A percentile compares a stretch with the other conserved stretches of the same genome.
Conservation (phyloP, 192 early-diverging fungal species). For the Obelidium mucronatum region DNA sequence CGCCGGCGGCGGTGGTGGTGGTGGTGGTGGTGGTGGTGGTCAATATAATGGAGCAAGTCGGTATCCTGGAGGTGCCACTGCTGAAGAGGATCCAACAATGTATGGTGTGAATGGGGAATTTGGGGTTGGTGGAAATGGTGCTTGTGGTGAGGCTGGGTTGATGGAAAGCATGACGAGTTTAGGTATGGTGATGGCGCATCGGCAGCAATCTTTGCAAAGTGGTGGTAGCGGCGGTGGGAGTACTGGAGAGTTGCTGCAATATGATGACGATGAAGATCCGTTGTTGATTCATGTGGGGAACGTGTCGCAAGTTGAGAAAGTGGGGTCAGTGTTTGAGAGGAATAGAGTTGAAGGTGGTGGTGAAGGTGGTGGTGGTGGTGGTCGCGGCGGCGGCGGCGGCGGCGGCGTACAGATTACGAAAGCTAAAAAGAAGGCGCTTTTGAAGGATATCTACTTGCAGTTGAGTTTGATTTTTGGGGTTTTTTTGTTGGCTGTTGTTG, state of each 20-base stretch:
- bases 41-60: no score
- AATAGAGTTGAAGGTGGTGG: neutral
- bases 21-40: neutral
- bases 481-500: conserved; percentile 24
- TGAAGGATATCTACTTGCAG: conserved; percentile 37
- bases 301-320: no score
- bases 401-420: neutral
- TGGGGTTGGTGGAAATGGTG: no score
- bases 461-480: conserved; percentile 28
- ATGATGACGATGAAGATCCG: neutral
- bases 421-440: neutral
- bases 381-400: neutral
- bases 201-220: neutral
- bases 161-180: neutral
- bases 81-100: no score
- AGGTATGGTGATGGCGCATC: neutral
- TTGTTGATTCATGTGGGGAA: neutral
- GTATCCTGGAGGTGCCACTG: no score
- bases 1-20: neutral
- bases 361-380: neutral
- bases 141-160: no score
- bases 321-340: no score
- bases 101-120: no score
- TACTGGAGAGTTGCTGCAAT: no score
- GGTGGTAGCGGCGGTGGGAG: neutral